phyloP scores from a whole-genome alignment of 352 stramenopile genomes.

The Phytophthora macrochlamydospora region DNA sequence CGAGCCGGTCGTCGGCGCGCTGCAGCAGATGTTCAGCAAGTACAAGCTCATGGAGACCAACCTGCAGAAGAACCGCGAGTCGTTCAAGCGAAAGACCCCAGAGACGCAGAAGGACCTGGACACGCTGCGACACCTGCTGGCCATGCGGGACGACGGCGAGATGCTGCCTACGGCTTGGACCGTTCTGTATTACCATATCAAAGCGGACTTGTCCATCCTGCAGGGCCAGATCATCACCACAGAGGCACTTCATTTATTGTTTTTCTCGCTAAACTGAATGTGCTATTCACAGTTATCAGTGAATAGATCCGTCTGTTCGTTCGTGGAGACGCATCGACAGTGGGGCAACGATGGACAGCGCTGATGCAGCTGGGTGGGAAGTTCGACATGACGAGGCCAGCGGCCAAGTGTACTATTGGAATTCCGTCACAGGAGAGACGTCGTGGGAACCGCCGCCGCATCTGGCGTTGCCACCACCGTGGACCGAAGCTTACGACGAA shows the following conservation, averaged over 20 bases:
- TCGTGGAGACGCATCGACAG: slow-evolving; percentile 1
- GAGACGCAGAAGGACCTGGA: slow-evolving; percentile 90
- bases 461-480: slow-evolving; percentile 21
- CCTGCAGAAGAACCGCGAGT: slow-evolving; percentile 85
- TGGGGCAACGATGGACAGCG: slow-evolving; percentile 20
- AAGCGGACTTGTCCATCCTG: slow-evolving; percentile 93
- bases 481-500: slow-evolving; percentile 52
- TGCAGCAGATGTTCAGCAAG: slow-evolving; percentile 91
- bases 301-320: slow-evolving; percentile 16
- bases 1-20: slow-evolving; percentile 75
- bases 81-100: slow-evolving; percentile 90
- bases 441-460: slow-evolving; percentile 47
- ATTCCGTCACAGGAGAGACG: slow-evolving; percentile 53
- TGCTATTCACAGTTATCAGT: no score
- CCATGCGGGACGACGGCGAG: slow-evolving; percentile 76
- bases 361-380: slow-evolving; percentile 41
- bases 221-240: slow-evolving; percentile 97
- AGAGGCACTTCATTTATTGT: slow-evolving; percentile 53
- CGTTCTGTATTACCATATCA: slow-evolving; percentile 60
- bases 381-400: slow-evolving; percentile 48
- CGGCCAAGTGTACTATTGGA: slow-evolving; percentile 55
- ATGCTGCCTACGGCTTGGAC: slow-evolving; percentile 39
- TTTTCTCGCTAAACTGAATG: no score
- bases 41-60: slow-evolving; percentile 92
- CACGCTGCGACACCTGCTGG: slow-evolving; percentile 52